Percentiles rank a stretch among this genome's conserved stretches.
These are phyloP conservation scores for Botrytis galanthina DNA, from an alignment of 2,329 filamentous ascomycete genomes.

Conservation along the genomic window DNA sequence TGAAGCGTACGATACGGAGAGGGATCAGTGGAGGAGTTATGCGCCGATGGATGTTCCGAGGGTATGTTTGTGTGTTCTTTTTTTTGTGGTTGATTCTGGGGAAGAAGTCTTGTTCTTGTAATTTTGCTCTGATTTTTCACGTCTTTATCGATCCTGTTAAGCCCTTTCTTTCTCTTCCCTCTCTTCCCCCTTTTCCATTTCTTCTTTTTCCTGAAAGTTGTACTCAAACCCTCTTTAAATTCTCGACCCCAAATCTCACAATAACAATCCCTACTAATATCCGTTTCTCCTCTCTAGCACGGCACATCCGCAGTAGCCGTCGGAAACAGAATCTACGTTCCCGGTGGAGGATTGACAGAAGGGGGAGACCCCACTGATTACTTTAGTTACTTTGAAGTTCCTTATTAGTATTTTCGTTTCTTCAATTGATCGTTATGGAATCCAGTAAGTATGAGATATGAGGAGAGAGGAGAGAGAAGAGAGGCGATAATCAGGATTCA, in stretches of 20 bases:
- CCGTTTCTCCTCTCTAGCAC: constrained; percentile 25
- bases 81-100: not conserved
- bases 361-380: not conserved
- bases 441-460: not conserved
- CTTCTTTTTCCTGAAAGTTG: no score
- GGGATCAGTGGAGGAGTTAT: not conserved
- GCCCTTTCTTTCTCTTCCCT: no score
- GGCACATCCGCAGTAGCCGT: constrained; percentile 38
- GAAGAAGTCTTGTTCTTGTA: fast-evolving
- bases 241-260: not conserved
- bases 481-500: not conserved
- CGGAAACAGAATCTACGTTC: constrained; percentile 38
- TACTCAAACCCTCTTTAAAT: fast-evolving
- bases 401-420: no score
- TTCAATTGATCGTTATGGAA: no score
- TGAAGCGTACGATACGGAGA: constrained; percentile 37
- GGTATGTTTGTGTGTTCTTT: not conserved
- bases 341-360: constrained; percentile 38
- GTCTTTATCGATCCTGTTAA: no score
- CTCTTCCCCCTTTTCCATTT: no score
- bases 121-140: no score
- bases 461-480: not conserved
- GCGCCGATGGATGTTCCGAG: constrained; percentile 32
- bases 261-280: not conserved
- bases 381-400: constrained; percentile 18